Conservation (phyloP, 495 filamentous ascomycete species). For the Podospora pseudopauciseta region DNA sequence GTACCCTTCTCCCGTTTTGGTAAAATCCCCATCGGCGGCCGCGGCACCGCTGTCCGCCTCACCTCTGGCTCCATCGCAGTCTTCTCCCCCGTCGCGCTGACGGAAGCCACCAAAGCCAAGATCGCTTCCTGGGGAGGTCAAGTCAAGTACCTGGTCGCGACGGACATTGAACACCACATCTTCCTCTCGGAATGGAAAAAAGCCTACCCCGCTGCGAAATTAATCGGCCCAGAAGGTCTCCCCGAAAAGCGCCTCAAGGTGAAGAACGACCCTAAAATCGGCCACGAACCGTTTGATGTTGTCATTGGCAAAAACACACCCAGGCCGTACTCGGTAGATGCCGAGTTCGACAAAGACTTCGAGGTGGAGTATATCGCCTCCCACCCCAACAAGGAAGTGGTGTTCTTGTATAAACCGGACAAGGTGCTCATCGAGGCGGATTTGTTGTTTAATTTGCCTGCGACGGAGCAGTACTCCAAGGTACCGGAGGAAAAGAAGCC, state of each 20-base stretch:
- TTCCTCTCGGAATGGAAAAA: slow-evolving; percentile 78
- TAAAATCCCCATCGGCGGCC: slow-evolving; percentile 73
- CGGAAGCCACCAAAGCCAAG: slow-evolving; percentile 66
- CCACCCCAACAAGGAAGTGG: slow-evolving; percentile 82
- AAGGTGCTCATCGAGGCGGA: slow-evolving; percentile 87
- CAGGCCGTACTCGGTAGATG: slow-evolving; percentile 45
- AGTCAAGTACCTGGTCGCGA: slow-evolving; percentile 79
- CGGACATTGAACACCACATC: slow-evolving; percentile 91
- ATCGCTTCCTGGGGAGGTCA: slow-evolving; percentile 63
- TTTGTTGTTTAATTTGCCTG: slow-evolving; percentile 86
- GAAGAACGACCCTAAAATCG: slow-evolving; percentile 53
- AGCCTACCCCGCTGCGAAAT: slow-evolving; percentile 69
- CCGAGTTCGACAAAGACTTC: slow-evolving; percentile 84
- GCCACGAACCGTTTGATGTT: slow-evolving; percentile 63
- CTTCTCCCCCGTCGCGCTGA: slow-evolving; percentile 85
- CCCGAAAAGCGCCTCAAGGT: slow-evolving; percentile 73
- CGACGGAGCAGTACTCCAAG: slow-evolving; percentile 76
- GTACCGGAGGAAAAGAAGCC: slow-evolving; percentile 50
- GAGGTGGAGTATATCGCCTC: slow-evolving; percentile 77
- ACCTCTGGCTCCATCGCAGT: slow-evolving; percentile 73
- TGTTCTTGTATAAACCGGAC: slow-evolving; percentile 78
- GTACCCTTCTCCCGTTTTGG: slow-evolving; percentile 84
- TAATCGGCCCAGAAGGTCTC: slow-evolving; percentile 83
- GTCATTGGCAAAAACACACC: slow-evolving; percentile 58
- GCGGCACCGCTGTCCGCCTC: slow-evolving; percentile 82